phyloP scores from a whole-genome alignment of 768 basidiomycete genomes.

The Kwoniella shandongensis region DNA sequence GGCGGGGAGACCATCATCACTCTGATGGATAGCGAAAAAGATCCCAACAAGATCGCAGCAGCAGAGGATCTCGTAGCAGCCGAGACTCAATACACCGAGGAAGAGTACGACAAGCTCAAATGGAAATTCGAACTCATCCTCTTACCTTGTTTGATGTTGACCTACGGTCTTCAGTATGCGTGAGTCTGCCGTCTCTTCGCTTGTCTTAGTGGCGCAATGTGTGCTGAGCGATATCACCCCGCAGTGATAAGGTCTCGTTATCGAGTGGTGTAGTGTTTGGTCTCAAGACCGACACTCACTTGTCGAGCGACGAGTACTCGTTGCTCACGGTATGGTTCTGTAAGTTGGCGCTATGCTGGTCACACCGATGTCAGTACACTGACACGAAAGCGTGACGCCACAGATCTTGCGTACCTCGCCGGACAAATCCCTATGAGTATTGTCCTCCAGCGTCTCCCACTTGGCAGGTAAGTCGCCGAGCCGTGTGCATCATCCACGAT shows the following conservation, averaged over 20 bases:
- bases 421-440: constrained; percentile 17
- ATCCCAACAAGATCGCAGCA: not conserved
- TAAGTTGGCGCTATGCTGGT: no score
- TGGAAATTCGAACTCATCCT: constrained; percentile 22
- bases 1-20: no score
- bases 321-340: constrained; percentile 20
- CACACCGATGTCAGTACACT: no score
- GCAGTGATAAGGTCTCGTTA: constrained; percentile 27
- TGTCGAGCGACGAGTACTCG: constrained; percentile 19
- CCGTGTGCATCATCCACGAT: no score
- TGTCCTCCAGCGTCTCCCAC: constrained; percentile 18
- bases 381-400: no score
- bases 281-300: constrained; percentile 17
- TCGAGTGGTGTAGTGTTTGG: constrained; percentile 22
- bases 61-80: constrained; percentile 11
- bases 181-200: constrained; percentile 5
- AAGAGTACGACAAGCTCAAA: constrained; percentile 15
- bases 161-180: constrained; percentile 26
- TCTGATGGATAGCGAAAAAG: no score
- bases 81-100: constrained; percentile 10
- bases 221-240: not conserved
- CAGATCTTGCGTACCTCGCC: constrained; percentile 19
- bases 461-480: constrained; percentile 11
- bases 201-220: not conserved
- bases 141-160: constrained; percentile 21